Evolutionary conservation across 768 basidiomycete species (phyloP).

Genomic region (Suillus ampliporus): DNA sequence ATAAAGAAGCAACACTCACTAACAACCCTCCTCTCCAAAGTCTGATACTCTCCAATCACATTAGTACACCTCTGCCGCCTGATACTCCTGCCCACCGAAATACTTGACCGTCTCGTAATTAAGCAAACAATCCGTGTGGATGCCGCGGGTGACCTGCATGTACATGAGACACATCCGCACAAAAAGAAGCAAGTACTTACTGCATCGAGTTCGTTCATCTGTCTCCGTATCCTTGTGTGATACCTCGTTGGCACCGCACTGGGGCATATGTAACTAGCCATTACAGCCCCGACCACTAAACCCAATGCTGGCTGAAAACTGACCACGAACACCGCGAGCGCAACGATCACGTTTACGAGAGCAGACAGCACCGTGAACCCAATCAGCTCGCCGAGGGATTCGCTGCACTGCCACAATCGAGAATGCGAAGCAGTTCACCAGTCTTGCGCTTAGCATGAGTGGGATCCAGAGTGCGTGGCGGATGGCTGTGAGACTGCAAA

Average conservation of each 20-base stretch:
- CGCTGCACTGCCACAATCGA: slow-evolving; percentile 85
- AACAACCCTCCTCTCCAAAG: slow-evolving; percentile 74
- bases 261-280: slow-evolving; percentile 64
- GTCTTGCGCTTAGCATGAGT: slow-evolving; percentile 84
- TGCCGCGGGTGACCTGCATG: slow-evolving; percentile 72
- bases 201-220: slow-evolving; percentile 83
- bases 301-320: slow-evolving; percentile 72
- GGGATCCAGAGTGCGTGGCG: slow-evolving; percentile 83
- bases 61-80: slow-evolving; percentile 73
- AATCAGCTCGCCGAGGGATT: slow-evolving; percentile 78
- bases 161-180: not conserved
- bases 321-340: slow-evolving; percentile 67
- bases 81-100: slow-evolving; percentile 84
- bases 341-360: slow-evolving; percentile 78
- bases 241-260: slow-evolving; percentile 67
- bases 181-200: slow-evolving; percentile 44
- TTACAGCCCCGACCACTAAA: slow-evolving; percentile 69
- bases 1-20: slow-evolving; percentile 47
- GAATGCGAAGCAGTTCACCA: slow-evolving; percentile 62
- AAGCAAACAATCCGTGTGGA: slow-evolving; percentile 80
- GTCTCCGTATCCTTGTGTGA: slow-evolving; percentile 73
- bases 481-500: slow-evolving; percentile 73
- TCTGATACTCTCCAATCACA: slow-evolving; percentile 77
- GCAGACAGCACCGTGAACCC: slow-evolving; percentile 87
- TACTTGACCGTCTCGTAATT: slow-evolving; percentile 90